A percentile compares a stretch with the other conserved stretches of the same genome.
These are phyloP conservation scores for Crithidia bombi DNA, from an alignment of 208 protist species.

Conservation along the genomic window DNA sequence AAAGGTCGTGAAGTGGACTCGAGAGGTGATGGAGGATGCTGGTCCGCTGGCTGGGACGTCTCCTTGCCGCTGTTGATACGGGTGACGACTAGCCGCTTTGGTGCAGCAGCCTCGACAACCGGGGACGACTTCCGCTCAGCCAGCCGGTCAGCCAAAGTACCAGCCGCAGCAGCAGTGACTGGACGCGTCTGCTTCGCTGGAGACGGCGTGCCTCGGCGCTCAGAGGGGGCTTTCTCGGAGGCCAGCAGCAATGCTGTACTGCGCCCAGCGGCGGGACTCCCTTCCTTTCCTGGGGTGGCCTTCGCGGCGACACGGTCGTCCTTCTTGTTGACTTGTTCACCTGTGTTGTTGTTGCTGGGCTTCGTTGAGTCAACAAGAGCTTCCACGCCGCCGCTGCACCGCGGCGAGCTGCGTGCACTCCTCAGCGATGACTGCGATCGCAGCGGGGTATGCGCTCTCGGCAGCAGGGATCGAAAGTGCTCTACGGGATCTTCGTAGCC, in stretches of 20 bases:
- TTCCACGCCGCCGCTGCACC: background rate
- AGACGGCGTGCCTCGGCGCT: background rate
- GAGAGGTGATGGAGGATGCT: background rate
- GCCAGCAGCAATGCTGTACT: background rate
- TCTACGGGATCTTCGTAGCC: conserved; percentile 9
- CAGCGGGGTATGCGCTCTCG: conserved; percentile 3
- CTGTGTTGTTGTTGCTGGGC: background rate
- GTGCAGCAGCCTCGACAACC: background rate
- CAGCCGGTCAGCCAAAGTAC: background rate
- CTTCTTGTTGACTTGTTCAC: background rate
- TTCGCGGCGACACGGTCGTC: background rate
- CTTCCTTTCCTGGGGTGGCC: background rate
- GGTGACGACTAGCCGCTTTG: background rate
- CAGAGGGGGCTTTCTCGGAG: background rate
- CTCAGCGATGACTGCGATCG: background rate
- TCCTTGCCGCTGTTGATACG: background rate
- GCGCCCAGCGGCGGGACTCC: background rate
- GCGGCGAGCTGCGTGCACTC: background rate
- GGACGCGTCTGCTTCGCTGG: background rate
- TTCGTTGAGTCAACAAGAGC: background rate
- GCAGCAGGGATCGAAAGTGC: background rate
- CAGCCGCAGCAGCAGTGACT: background rate
- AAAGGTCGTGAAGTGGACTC: background rate
- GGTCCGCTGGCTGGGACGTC: background rate
- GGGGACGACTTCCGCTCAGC: background rate